Evolutionary conservation across 495 filamentous ascomycete species (phyloP).

Genomic region (Xylaria palmicola): DNA sequence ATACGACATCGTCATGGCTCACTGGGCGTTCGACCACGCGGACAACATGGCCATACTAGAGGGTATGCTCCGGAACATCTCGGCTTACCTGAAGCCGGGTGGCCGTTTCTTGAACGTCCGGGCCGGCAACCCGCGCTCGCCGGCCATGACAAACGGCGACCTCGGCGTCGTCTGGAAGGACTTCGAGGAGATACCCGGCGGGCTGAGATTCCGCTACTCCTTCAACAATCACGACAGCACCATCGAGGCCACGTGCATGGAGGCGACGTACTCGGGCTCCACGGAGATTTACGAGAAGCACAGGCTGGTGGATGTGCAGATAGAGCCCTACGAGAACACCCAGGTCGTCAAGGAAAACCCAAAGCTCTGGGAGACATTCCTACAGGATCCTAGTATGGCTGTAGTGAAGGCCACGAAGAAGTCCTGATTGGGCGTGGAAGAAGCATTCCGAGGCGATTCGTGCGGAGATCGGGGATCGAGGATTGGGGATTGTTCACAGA

Average conservation of each 20-base stretch:
- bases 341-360: conserved; percentile 22
- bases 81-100: conserved; percentile 25
- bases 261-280: conserved; percentile 17
- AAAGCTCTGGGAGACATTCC: conserved; percentile 26
- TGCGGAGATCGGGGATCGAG: too few relatives aligned
- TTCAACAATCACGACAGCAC: conserved; percentile 9
- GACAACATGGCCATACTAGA: conserved; percentile 19
- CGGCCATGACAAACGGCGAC: conserved; percentile 14
- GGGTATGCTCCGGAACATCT: conserved; percentile 34
- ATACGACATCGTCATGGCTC: conserved; percentile 34
- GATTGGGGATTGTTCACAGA: too few relatives aligned
- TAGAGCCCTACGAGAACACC: conserved; percentile 18
- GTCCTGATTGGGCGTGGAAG: too few relatives aligned
- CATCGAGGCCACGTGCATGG: conserved; percentile 12
- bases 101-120: conserved; percentile 27
- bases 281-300: conserved; percentile 21
- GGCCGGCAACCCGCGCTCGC: conserved; percentile 8
- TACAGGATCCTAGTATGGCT: conserved; percentile 22
- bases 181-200: conserved; percentile 22
- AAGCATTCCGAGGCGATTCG: too few relatives aligned
- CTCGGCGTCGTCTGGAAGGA: conserved; percentile 22
- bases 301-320: conserved; percentile 23
- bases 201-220: conserved; percentile 14
- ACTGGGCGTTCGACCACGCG: conserved; percentile 31
- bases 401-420: conserved; percentile 23